Base-by-base conservation (phyloP, 1,284 basidiomycete genomes). In the Peniophora sp. region DNA sequence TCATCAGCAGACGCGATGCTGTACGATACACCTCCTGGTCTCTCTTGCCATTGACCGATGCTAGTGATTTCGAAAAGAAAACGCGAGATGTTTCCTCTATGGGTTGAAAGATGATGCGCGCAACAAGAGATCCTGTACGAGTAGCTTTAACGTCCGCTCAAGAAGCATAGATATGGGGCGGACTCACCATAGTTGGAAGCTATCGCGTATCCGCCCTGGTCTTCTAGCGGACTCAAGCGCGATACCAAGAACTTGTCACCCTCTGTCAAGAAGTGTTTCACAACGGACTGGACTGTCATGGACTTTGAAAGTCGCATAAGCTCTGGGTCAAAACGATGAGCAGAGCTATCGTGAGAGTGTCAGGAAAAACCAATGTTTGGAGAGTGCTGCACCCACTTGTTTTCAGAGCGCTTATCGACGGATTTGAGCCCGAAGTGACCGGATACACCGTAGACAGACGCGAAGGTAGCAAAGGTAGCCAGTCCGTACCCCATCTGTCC, bases 241-340 rank as follows among this genome's bases (percentile, higher is more conserved):
- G 90, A 89, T 22, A 97, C 76, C 2, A 95, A 79, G 46, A 99
- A 72, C 60, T 97, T 93, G 67, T 99, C 97, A 10, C 91, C 93
- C 64, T 99, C 97, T 0, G 95, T 98, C 25, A 99, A 72, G 56
- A 96, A 77, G 63, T 99, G 95, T 65, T 99, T 99, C 59, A 98
- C 75, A 2, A 97, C 59, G 1, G 89, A 91, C 65, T 97, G 94
- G 5, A 72, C 75, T 3, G 88, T 91, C 79, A 98, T 91, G 0
- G 86, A 90, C 50, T 78, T 65, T 0, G 88, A 84, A 2, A 95
- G 73, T 27, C 69, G 68, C 17, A 89, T 65, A 20, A 77, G 61
- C 23, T 69, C 62, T 3, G 65, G 60, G 55, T 89, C 81, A 57
- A 86, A 82, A 27, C 62, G 63, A 17, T 59, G 48, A 20, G 53